Evolutionary conservation across 805 yeast species (phyloP), one percentile per base, ranked within the genome.

Genomic region (Wickerhamiella azyma): DNA sequence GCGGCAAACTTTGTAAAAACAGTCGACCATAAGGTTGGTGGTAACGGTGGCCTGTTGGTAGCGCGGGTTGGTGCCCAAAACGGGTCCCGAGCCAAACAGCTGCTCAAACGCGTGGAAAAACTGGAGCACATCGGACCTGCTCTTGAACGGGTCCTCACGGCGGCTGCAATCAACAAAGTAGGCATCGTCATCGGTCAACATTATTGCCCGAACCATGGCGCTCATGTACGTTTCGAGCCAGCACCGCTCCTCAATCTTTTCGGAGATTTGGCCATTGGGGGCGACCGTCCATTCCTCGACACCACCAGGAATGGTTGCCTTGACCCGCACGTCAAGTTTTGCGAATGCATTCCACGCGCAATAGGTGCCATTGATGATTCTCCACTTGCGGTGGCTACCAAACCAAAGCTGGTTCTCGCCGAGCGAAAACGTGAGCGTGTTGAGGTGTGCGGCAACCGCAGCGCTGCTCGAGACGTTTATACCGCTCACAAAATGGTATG

Each of bases 91-190:
- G 53, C 65, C 66, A 58, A 80, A 85, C 48, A 85, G 69, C 44
- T 63, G 59, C 59, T 79, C 85, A 59, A 82, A 82, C 1, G 79
- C 83, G 18, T 66, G 64, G 45, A 84, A 59, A 58, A 85, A 85
- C 44, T 63, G 60, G 45, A 65, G 64, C 2, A 80, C 77, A 11
- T 69, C 63, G 26, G 66, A 70, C 9, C 66, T 65, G 28, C 63
- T 65, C 24, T 69, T 58, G 50, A 92, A 73, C 4, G 96, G 96
- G 55, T 85, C 81, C 47, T 85, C 69, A 49, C 81, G 77, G 53
- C 95, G 74, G 33, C 92, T 81, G 59, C 88, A 94, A 9, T 86
- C 94, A 47, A 92, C 72, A 43, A 75, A 71, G 56, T 66, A 81
- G 65, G 64, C 79, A 62, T 82, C 89, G 39, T 79, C 85, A 43